Percentiles rank a stretch among this genome's conserved stretches.
phyloP scores from a whole-genome alignment of 1,139 yeast species.

The Candida sp. region DNA sequence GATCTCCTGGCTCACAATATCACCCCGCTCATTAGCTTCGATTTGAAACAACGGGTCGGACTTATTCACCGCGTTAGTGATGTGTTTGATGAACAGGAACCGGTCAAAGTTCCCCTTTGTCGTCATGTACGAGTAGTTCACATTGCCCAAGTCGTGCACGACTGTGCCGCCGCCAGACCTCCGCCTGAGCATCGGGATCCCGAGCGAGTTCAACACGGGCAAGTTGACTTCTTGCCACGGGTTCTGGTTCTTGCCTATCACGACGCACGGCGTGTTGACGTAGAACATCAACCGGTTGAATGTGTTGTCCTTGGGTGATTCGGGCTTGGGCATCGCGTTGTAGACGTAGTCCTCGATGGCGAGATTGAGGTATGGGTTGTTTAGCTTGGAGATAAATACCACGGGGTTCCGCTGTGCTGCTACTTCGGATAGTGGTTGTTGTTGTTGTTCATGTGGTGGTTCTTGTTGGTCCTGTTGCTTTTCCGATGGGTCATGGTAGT shows the following conservation, averaged over 20 bases:
- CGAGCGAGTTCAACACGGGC: slow-evolving; percentile 52
- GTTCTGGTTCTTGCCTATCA: slow-evolving; percentile 95
- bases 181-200: slow-evolving; percentile 78
- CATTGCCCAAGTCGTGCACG: slow-evolving; percentile 93
- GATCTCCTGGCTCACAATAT: slow-evolving; percentile 53
- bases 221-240: slow-evolving; percentile 90
- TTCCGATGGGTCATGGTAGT: slow-evolving; percentile 39
- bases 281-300: slow-evolving; percentile 64
- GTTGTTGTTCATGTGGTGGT: neutral
- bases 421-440: slow-evolving; percentile 18
- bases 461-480: slow-evolving; percentile 4
- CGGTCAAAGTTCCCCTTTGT: slow-evolving; percentile 71
- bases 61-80: slow-evolving; percentile 55
- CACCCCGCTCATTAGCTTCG: slow-evolving; percentile 73
- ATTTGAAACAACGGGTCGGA: slow-evolving; percentile 26
- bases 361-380: slow-evolving; percentile 75
- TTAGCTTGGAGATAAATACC: slow-evolving; percentile 49
- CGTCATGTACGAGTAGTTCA: slow-evolving; percentile 84
- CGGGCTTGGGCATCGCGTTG: slow-evolving; percentile 58
- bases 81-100: slow-evolving; percentile 57
- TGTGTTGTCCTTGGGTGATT: slow-evolving; percentile 11
- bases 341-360: slow-evolving; percentile 86
- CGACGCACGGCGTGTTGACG: slow-evolving; percentile 82
- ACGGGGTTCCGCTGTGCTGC: slow-evolving; percentile 26
- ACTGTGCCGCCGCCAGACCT: slow-evolving; percentile 98